Base-by-base conservation (phyloP, 2,329 filamentous ascomycete genomes). In the Xylaria sp. region DNA sequence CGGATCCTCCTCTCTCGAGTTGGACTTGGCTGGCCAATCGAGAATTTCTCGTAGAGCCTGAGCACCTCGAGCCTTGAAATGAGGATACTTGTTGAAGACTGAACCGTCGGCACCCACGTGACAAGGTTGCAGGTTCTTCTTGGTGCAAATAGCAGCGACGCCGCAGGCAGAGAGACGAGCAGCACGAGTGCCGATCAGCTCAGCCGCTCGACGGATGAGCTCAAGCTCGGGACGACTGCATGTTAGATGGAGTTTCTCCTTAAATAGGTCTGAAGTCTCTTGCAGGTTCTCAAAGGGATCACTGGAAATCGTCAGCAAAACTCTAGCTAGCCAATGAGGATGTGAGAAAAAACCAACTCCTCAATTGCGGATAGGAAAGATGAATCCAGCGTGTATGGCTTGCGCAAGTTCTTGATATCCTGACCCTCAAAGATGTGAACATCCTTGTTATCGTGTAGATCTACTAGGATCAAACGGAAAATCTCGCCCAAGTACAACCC, bases 31-130 rank as follows among this genome's bases (percentile, higher is more conserved):
- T 2, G 92, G 89, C 94, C 95, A 98, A 84, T 97, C 95, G 44
- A 99, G 89, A 73, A 99, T 97, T 85, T 99, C 96, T 64, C 93
- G 90, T 62, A 99, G 88, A 33, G 96, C 96, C 80, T 91, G 87
- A 15, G 96, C 95, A 65, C 95, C 94, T 63, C 96, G 92, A 66
- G 90, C 89, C 86, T 97, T 97, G 88, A 99, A 99, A 83, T 97
- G 92, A 13, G 96, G 96, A 83, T 99, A 99, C 81, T 98, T 98
- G 87, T 97, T 97, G 85, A 99, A 99, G 63, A 99, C 95, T 20
- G 93, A 97, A 44, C 96, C 96, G 79, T 99, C 96, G 60, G 96
- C 96, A 76, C 96, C 96, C 49, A 99, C 96, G 81, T 98, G 96
- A 84, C 93, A 97, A 44, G 88, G 87, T 77, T 92, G 83, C 81